A percentile compares a stretch with the other conserved stretches of the same genome.
phyloP scores from a whole-genome alignment of 192 early-diverging fungal species.

The Anaeromyces robustus region DNA sequence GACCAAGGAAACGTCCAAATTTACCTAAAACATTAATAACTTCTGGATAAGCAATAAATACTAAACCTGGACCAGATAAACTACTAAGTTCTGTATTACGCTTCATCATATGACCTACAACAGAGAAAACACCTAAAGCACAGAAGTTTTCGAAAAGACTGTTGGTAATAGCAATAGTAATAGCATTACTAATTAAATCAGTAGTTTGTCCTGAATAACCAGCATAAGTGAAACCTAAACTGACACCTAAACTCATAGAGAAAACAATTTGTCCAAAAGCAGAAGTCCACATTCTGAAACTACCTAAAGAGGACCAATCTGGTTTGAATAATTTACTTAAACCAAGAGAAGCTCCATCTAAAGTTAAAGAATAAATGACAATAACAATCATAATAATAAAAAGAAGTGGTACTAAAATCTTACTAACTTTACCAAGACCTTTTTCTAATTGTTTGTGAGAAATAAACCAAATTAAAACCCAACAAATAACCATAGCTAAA shows the following conservation, averaged over 20 bases:
- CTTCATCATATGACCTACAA: neutral
- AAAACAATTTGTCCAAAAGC: neutral
- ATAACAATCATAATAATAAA: neutral
- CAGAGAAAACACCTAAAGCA: neutral
- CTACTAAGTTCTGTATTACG: too few relatives aligned
- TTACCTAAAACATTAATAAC: neutral
- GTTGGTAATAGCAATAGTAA: neutral
- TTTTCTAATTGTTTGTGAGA: neutral
- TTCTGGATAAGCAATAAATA: neutral
- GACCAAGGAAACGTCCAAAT: neutral
- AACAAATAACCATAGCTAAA: neutral
- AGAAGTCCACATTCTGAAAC: neutral
- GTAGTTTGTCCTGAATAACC: neutral
- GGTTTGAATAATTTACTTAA: neutral
- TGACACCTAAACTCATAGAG: neutral
- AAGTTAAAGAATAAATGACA: neutral
- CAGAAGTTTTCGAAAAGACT: neutral
- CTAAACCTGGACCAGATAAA: neutral
- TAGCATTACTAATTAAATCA: neutral
- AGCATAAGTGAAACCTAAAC: neutral
- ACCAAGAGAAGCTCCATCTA: neutral
- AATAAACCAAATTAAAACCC: neutral
- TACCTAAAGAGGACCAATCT: neutral
- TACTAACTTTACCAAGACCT: neutral
- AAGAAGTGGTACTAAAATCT: neutral